These are phyloP conservation scores for Coniochaeta sp. DNA, from an alignment of 2,329 filamentous ascomycete genomes.

Conservation along the genomic window DNA sequence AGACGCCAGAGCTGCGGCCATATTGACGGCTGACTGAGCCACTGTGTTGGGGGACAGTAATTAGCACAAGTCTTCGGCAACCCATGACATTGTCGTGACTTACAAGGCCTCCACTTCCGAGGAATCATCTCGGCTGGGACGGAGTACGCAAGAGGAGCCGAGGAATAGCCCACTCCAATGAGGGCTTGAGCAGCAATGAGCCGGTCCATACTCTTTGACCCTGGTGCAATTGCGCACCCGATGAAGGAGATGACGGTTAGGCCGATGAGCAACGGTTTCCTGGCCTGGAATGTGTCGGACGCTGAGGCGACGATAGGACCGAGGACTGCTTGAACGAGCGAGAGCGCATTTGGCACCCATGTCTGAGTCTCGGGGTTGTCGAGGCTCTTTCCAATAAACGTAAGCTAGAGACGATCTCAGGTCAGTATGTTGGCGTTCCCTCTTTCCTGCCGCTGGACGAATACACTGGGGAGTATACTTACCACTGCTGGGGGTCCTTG, in stretches of 20 bases:
- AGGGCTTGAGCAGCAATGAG: not conserved
- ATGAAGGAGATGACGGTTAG: not conserved
- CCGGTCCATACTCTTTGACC: not conserved
- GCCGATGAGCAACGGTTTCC: not conserved
- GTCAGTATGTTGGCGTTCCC: too few relatives aligned
- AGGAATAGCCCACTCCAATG: not conserved
- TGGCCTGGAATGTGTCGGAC: not conserved
- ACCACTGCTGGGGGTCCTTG: not conserved
- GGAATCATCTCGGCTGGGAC: slow-evolving; percentile 3
- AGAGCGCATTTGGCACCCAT: slow-evolving; percentile 3
- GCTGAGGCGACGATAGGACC: not conserved
- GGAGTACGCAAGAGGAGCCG: not conserved
- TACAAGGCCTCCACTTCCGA: slow-evolving; percentile 1
- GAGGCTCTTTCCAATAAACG: not conserved
- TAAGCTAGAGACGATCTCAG: not conserved
- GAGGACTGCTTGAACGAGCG: slow-evolving; percentile 1
- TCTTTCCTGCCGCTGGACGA: too few relatives aligned
- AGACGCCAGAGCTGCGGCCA: not conserved
- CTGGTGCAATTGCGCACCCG: not conserved
- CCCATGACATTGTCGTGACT: not conserved
- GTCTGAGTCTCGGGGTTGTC: not conserved
- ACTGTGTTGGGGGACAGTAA: not conserved
- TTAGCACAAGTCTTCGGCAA: not conserved
- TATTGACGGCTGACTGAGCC: not conserved
- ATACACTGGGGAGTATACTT: not conserved